Evolutionary conservation across 2,329 filamentous ascomycete species (phyloP), one percentile per base, ranked within the genome.

Genomic region (Verticillium alfalfae): DNA sequence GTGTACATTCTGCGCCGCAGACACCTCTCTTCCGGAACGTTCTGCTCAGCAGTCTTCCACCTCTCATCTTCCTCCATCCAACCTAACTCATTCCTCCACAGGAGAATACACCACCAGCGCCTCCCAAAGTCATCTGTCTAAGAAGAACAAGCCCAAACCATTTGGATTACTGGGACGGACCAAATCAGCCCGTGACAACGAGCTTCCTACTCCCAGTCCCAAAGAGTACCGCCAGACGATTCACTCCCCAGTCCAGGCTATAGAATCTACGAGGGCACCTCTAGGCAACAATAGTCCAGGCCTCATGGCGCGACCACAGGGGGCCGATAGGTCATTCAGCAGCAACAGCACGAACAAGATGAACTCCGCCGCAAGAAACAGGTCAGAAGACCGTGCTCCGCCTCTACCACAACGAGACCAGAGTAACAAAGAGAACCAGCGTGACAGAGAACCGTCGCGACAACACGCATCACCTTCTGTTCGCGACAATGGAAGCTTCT

Each of bases 261-360:
- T 66, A 54, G 75, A 79, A 59, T 70, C 74, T 34, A 78, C 79
- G 58, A 73, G 71, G 66, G 67, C 71, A 34, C 65, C 71, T 39
- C 59, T 63, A 36, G 72, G 75, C 45, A 62, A 63, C 49, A 61
- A 55, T 34, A 74, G 74, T 10, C 75, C 77, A 34, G 77, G 81
- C 16, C 77, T 87, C 59, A 88, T 83, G 71, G 88, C 88, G 1
- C 85, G 90, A 10, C 86, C 89, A 1, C 73, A 87, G 38, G 83
- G 75, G 41, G 84, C 86, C 67, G 91, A 93, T 61, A 84, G 88
- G 67, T 82, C 87, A 3, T 87, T 88, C 68, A 84, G 85, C 67
- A 84, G 89, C 56, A 88, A 89, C 77, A 88, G 91, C 79, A 80
- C 78, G 67, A 84, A 89, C 55, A 88, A 89, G 77, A 88, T 91